Conservation (phyloP, 2,329 filamentous ascomycete species). For the Fragosphaeria purpurea region DNA sequence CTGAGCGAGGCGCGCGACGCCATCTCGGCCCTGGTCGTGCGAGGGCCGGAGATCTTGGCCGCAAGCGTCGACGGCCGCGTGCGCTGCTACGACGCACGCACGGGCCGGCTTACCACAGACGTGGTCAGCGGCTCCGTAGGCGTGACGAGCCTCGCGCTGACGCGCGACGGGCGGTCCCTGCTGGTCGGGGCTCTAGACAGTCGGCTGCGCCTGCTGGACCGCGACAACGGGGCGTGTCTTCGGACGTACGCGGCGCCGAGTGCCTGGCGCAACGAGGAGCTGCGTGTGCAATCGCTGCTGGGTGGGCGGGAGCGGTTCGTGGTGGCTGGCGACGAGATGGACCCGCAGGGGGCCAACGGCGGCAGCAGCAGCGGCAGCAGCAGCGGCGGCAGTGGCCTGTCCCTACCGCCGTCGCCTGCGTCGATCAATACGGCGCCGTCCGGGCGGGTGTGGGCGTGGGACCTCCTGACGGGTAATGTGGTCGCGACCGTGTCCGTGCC, state of each 20-base stretch:
- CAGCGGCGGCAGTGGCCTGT: conserved; percentile 10
- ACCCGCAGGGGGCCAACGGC: too few species aligned
- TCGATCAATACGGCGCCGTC: conserved; percentile 26
- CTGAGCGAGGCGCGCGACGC: conserved; percentile 64
- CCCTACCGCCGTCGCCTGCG: conserved; percentile 16
- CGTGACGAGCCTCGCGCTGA: conserved; percentile 67
- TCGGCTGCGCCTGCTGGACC: conserved; percentile 71
- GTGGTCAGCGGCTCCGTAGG: conserved; percentile 46
- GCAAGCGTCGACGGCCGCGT: conserved; percentile 81
- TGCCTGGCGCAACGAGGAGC: conserved; percentile 51
- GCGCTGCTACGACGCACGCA: conserved; percentile 71
- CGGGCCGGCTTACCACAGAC: conserved; percentile 61
- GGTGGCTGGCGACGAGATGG: conserved; percentile 67
- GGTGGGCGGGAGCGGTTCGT: conserved; percentile 70
- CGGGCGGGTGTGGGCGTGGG: conserved; percentile 70
- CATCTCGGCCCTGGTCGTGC: conserved; percentile 41
- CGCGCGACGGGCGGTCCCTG: conserved; percentile 62
- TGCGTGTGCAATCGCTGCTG: conserved; percentile 67
- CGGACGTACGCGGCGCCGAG: conserved; percentile 53
- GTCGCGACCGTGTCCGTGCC: conserved; percentile 51
- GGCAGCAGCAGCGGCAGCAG: too few species aligned
- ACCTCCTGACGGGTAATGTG: conserved; percentile 63
- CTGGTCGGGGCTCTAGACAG: conserved; percentile 69
- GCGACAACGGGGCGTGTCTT: conserved; percentile 61
- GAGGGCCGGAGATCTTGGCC: conserved; percentile 50